Evolutionary conservation across 805 yeast genomes (phyloP), one percentile per base, ranked within the genome.

Genomic region (Yarrowia divulgata): DNA sequence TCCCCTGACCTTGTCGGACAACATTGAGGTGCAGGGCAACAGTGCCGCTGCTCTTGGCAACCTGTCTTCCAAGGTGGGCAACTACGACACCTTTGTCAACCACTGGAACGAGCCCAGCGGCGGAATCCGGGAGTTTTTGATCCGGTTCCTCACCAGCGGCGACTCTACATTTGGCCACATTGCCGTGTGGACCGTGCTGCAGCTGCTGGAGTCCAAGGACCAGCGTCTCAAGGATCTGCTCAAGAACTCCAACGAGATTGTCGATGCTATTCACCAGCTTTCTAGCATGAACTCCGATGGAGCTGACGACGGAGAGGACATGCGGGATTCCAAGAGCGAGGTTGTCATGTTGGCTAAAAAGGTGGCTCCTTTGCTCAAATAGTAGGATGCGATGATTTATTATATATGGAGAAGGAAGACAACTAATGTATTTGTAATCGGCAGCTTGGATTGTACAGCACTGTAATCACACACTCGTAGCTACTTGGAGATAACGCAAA

Each of bases 31-130:
- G 18, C 95, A 97, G 78, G 99, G 99, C 69, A 95, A 95, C 79
- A 90, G 97, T 1, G 99, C 98, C 16, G 99, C 99, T 45, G 98
- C 99, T 1, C 84, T 95, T 73, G 99, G 99, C 39, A 95, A 95
- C 77, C 82, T 95, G 74, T 92, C 97, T 73, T 93, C 98, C 5
- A 87, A 97, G 79, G 91, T 94, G 45, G 86, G 85, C 74, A 93
- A 91, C 74, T 93, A 93, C 79, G 85, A 88, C 70, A 88, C 89
- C 72, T 91, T 95, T 71, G 84, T 92, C 70, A 85, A 86, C 68
- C 85, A 88, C 73, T 95, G 98, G 96, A 82, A 85, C 29, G 81
- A 82, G 70, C 97, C 97, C 52, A 86, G 85, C 64, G 93, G 91
- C 70, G 98, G 98, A 69, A 89, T 95, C 70, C 85, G 87, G 71